These are phyloP conservation scores for Phyllosticta citribraziliensis DNA, from an alignment of 2,329 filamentous ascomycete species.

Conservation along the genomic window DNA sequence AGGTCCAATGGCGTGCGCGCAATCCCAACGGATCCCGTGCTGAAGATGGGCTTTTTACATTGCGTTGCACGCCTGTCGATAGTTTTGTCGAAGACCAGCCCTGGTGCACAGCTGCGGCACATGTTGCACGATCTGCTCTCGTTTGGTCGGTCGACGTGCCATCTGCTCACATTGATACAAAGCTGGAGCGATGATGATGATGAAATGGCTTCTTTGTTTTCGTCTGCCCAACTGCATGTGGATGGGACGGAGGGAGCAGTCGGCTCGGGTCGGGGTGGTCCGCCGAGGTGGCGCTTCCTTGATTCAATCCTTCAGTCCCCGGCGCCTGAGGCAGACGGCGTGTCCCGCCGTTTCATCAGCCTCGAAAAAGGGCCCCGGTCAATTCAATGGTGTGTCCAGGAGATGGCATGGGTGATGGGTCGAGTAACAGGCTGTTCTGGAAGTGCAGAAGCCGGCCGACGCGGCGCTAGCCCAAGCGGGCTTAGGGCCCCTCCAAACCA, in stretches of 20 bases:
- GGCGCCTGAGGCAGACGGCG: not conserved
- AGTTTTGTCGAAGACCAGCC: not conserved
- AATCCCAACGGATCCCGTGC: not conserved
- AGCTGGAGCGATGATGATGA: not conserved
- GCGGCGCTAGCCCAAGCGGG: not conserved
- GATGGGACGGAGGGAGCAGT: no score
- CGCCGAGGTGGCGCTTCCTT: not conserved
- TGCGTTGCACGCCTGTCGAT: not conserved
- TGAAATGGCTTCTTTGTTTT: not conserved
- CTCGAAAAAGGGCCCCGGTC: no score
- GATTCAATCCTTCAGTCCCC: not conserved
- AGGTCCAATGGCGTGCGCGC: not conserved
- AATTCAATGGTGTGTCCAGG: not conserved
- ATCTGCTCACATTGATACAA: not conserved
- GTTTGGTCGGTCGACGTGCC: not conserved
- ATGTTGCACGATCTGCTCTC: not conserved
- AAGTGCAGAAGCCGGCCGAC: not conserved
- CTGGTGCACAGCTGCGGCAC: not conserved
- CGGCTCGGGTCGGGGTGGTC: no score
- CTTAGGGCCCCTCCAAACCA: not conserved
- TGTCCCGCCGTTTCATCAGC: not conserved
- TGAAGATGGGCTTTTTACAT: not conserved
- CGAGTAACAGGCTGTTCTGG: not conserved
- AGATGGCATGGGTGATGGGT: not conserved
- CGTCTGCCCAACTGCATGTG: not conserved